These are phyloP conservation scores for Cladorrhinum sp. DNA, from an alignment of 2,329 filamentous ascomycete genomes.

Conservation along the genomic window DNA sequence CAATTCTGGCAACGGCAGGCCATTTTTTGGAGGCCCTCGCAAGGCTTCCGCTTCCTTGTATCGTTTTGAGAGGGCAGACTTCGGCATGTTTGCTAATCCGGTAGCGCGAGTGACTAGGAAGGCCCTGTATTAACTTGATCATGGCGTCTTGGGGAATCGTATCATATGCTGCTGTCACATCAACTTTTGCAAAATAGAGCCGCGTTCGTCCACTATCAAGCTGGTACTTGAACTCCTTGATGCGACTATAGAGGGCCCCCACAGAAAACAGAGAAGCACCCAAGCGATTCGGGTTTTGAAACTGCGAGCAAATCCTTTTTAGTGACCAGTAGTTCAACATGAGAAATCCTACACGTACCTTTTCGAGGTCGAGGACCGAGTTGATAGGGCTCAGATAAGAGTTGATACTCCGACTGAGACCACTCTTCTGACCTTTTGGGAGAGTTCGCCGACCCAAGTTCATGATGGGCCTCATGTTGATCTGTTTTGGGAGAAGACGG, in stretches of 20 bases:
- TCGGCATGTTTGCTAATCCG: constrained; percentile 72
- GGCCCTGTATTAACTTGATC: constrained; percentile 61
- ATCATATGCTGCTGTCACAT: constrained; percentile 91
- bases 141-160: constrained; percentile 83
- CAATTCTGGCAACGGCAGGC: constrained; percentile 48
- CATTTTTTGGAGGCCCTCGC: constrained; percentile 48
- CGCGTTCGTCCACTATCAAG: constrained; percentile 40
- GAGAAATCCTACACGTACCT: constrained; percentile 42
- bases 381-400: constrained; percentile 63
- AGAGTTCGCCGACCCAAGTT: constrained; percentile 69
- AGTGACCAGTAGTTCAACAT: no score
- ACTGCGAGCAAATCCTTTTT: constrained; percentile 37
- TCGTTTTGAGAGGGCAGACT: constrained; percentile 49
- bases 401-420: constrained; percentile 66
- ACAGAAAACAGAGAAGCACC: constrained; percentile 80
- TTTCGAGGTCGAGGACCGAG: constrained; percentile 75
- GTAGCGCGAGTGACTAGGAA: constrained; percentile 60
- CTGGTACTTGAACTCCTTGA: constrained; percentile 65
- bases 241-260: constrained; percentile 70
- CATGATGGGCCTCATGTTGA: constrained; percentile 76
- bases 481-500: constrained; percentile 76
- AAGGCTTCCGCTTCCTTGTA: neutral
- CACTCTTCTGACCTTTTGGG: constrained; percentile 49
- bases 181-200: constrained; percentile 87
- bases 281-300: constrained; percentile 56